These are phyloP conservation scores for Calonectria henricotiae DNA, from an alignment of 2,329 filamentous ascomycete species.

Conservation along the genomic window DNA sequence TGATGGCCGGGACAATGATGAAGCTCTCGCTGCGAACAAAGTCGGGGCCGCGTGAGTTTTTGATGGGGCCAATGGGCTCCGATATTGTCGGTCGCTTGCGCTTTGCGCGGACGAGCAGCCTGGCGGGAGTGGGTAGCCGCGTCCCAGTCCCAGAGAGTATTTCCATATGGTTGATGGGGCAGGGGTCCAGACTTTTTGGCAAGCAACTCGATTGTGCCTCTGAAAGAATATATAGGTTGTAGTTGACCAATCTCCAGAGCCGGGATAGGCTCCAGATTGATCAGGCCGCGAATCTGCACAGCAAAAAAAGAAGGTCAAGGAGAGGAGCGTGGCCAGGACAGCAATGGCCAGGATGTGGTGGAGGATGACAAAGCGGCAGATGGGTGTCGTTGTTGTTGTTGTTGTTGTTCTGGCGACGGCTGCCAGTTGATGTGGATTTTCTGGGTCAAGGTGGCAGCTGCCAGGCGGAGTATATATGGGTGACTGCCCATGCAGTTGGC, in stretches of 20 bases:
- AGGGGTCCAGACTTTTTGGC: neutral
- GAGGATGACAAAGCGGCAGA: neutral
- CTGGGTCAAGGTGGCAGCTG: constrained; percentile 31
- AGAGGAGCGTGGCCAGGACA: neutral
- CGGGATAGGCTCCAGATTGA: neutral
- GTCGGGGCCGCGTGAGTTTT: constrained; percentile 57
- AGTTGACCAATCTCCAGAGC: neutral
- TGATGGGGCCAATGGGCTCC: constrained; percentile 59
- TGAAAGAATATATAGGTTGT: neutral
- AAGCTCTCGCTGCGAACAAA: constrained; percentile 57
- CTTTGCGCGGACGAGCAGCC: constrained; percentile 40
- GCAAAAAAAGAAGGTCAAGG: neutral
- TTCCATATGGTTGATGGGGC: constrained; percentile 43
- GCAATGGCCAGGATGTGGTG: neutral
- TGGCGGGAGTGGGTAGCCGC: constrained; percentile 41
- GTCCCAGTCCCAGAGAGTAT: constrained; percentile 36
- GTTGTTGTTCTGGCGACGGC: constrained; percentile 20
- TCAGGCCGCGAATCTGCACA: neutral
- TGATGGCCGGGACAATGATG: constrained; percentile 57
- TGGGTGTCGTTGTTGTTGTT: constrained; percentile 1
- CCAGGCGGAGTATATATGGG: constrained; percentile 8
- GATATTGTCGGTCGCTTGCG: constrained; percentile 56
- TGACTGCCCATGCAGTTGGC: neutral
- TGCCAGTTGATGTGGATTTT: constrained; percentile 26
- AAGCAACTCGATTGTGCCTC: neutral